A percentile compares a stretch with the other conserved stretches of the same genome.
These are phyloP conservation scores for Trichophyton schoenleinii DNA, from an alignment of 2,329 filamentous ascomycete genomes.

Conservation along the genomic window DNA sequence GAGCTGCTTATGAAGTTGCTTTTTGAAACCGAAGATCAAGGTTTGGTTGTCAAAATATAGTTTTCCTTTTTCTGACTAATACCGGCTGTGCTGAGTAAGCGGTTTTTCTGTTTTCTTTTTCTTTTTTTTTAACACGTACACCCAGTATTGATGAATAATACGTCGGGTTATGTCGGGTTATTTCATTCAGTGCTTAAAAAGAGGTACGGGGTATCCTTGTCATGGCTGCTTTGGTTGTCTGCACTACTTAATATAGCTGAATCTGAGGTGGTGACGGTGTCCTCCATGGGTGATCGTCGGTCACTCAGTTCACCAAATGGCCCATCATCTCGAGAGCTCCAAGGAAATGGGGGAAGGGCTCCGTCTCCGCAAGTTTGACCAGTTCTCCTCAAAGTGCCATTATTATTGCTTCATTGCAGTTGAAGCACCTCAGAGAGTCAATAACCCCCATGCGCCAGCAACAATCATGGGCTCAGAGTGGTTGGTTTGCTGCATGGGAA, in stretches of 20 bases:
- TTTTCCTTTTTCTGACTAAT: too few species aligned
- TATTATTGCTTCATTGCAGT: too few species aligned
- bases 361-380: not conserved
- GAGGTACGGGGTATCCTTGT: too few species aligned
- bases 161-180: too few species aligned
- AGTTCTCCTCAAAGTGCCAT: not conserved
- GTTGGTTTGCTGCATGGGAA: not conserved
- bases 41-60: too few species aligned
- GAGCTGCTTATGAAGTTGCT: too few species aligned
- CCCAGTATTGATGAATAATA: too few species aligned
- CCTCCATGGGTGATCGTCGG: not conserved
- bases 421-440: not conserved
- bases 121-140: too few species aligned
- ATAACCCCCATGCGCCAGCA: not conserved
- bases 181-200: too few species aligned
- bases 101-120: too few species aligned
- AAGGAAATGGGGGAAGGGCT: not conserved
- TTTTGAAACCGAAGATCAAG: too few species aligned
- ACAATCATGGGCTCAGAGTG: not conserved
- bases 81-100: too few species aligned
- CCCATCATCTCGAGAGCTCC: not conserved
- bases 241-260: not conserved
- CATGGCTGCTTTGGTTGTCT: not conserved
- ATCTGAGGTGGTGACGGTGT: not conserved
- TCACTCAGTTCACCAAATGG: not conserved